phyloP scores from a whole-genome alignment of 306 rosid genomes.

The Corylus avellana region DNA sequence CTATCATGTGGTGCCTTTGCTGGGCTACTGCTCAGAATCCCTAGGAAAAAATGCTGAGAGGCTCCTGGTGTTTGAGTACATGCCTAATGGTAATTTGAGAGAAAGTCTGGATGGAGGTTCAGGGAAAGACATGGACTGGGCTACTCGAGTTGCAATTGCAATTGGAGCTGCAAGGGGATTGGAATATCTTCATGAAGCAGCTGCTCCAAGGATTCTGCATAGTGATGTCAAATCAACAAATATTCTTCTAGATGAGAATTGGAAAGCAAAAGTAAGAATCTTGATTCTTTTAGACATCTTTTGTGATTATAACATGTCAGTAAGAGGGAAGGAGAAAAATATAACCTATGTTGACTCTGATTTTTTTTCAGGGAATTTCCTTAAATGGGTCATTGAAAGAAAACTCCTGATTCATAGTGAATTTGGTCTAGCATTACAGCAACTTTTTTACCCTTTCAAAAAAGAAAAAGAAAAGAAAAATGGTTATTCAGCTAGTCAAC shows the following conservation, averaged over 20 bases:
- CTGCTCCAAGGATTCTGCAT: slow-evolving; percentile 95
- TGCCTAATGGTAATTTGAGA: slow-evolving; percentile 86
- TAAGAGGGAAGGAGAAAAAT: not conserved
- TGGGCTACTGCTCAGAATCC: slow-evolving; percentile 87
- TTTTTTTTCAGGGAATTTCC: slow-evolving; percentile 4
- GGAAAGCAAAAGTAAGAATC: slow-evolving; percentile 75
- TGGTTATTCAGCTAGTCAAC: not conserved
- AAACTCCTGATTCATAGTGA: not conserved
- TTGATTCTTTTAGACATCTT: slow-evolving; percentile 24
- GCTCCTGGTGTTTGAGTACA: slow-evolving; percentile 78
- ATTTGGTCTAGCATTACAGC: not conserved
- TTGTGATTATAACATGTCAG: not conserved
- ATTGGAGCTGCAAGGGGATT: slow-evolving; percentile 96
- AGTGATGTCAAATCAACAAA: slow-evolving; percentile 95
- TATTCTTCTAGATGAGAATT: slow-evolving; percentile 87
- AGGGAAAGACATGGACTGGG: slow-evolving; percentile 67
- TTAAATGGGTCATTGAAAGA: not conserved
- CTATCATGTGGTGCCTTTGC: slow-evolving; percentile 84
- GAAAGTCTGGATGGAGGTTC: slow-evolving; percentile 70
- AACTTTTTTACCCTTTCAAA: not conserved
- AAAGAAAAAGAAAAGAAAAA: no score
- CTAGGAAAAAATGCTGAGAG: slow-evolving; percentile 75
- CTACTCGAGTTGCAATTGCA: slow-evolving; percentile 80
- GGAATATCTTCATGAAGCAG: slow-evolving; percentile 99
- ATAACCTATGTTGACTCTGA: not conserved